A percentile compares a stretch with the other conserved stretches of the same genome.
Evolutionary conservation across 306 rosid species (phyloP).

Genomic region (Quercus parvula): DNA sequence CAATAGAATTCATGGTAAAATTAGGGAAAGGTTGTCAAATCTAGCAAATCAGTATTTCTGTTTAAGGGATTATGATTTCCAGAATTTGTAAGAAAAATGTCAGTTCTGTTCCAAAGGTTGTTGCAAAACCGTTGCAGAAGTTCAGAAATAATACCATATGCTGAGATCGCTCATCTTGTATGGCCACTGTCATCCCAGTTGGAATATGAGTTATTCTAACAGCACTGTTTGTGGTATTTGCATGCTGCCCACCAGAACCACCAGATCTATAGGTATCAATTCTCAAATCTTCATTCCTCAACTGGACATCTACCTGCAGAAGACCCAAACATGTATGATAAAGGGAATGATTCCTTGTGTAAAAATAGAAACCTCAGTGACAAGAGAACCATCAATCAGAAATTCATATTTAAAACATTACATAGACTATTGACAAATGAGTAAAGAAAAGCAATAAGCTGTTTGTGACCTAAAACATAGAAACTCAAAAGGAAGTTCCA

Average conservation of each 20-base stretch:
- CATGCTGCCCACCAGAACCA: slow-evolving; percentile 97
- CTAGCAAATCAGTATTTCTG: not conserved
- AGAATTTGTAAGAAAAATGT: not conserved
- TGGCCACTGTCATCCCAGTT: slow-evolving; percentile 71
- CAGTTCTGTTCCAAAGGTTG: slow-evolving; percentile 7
- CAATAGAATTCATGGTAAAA: not conserved
- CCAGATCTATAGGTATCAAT: slow-evolving; percentile 85
- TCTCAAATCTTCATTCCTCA: slow-evolving; percentile 81
- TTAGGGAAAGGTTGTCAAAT: not conserved
- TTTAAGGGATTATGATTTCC: not conserved
- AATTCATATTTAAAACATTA: slow-evolving; percentile 4
- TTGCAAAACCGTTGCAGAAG: not conserved
- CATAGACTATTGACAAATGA: not conserved
- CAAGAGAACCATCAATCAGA: slow-evolving; percentile 3
- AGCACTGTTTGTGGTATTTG: slow-evolving; percentile 94
- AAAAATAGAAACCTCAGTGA: not conserved
- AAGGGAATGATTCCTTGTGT: not conserved
- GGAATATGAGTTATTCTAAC: slow-evolving; percentile 86
- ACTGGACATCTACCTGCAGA: slow-evolving; percentile 84
- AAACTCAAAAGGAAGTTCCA: slow-evolving; percentile 2
- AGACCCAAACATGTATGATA: slow-evolving; percentile 9
- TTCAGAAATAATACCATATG: slow-evolving; percentile 56
- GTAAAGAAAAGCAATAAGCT: not conserved
- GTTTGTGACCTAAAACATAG: not conserved
- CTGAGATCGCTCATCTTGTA: slow-evolving; percentile 94